Conservation (phyloP, 2,329 filamentous ascomycete genomes). For the Penicillium capsulatum region DNA sequence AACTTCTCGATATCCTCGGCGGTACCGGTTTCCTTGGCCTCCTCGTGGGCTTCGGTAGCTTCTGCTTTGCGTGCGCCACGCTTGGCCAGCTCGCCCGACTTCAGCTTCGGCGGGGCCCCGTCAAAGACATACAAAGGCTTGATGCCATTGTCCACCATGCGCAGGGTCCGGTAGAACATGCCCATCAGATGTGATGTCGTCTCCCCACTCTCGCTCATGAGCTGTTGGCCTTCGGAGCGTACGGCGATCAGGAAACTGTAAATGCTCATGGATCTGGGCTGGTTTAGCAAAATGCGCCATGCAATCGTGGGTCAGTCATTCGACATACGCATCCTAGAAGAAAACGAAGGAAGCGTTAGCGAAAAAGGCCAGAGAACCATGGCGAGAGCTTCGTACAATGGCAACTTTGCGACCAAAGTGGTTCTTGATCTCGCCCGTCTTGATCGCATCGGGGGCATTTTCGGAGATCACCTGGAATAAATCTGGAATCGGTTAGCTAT, state of each 20-base stretch:
- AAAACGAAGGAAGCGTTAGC: background rate
- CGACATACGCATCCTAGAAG: conserved; percentile 53
- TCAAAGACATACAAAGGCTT: conserved; percentile 98
- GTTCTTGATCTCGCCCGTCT: conserved; percentile 96
- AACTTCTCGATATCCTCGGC: conserved; percentile 99
- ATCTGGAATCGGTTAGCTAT: conserved; percentile 47
- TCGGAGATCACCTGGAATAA: conserved; percentile 81
- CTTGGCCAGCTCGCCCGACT: conserved; percentile 93
- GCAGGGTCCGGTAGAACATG: conserved; percentile 97
- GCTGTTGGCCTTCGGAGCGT: conserved; percentile 90
- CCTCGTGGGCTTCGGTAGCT: conserved; percentile 82
- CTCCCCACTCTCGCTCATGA: conserved; percentile 91
- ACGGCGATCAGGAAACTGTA: conserved; percentile 99
- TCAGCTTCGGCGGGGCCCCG: conserved; percentile 92
- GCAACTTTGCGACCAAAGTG: conserved; percentile 98
- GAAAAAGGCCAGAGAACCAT: background rate
- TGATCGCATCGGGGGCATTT: conserved; percentile 91
- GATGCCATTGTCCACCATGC: conserved; percentile 98
- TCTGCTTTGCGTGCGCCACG: conserved; percentile 93
- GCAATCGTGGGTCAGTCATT: conserved; percentile 1
- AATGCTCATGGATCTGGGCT: conserved; percentile 83
- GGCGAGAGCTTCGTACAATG: conserved; percentile 65
- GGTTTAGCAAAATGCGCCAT: conserved; percentile 16
- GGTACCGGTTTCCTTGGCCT: conserved; percentile 95
- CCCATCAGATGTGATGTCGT: conserved; percentile 98